Base-by-base conservation (phyloP, 202 grass and related monocot species). In the Digitaria exilis region DNA sequence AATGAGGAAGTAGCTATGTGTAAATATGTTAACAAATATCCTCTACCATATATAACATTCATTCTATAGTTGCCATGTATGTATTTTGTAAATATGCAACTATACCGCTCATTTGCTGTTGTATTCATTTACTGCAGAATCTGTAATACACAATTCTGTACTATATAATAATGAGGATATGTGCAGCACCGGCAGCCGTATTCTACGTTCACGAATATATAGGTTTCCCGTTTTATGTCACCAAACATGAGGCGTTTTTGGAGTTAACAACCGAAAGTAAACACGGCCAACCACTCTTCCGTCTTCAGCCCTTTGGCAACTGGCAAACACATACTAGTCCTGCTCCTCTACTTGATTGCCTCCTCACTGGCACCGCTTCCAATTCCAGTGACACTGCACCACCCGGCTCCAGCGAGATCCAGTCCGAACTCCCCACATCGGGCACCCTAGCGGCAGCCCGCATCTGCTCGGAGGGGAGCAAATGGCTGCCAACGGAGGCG, bases 351-450 rank as follows among this genome's bases (percentile, higher is more conserved):
- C 59, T 80, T 28, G 35, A 31, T 42, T 74, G 77, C 28, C 48
- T 44, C 50, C 68, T 72, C 66, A 5, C 55, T 62, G 80, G 54
- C 68, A 34, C 14, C 68, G 75, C 83, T 70, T 42, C 74, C 73
- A 34, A 67, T 73, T 80, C 49, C 30, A 51, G 78, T 32, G 78
- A 81, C 85, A 42, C 85, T 51, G 51, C 78, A 42, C 51, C 84
- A 30, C 17, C 85, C 50, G 78, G 72, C 62, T 58, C 62, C 71
- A 14, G 77, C 71, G 85, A 87, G 85, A 87, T 87, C 78, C 85
- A 76, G 61, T 69, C 25, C 30, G 50, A 24, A 34, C 25, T 35
- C 46, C 34, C 13, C 71, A 12, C 55, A 32, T 63, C 43, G 17
- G 37, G 49, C 32, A 8, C 51, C 31, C n/a, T 17, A 62, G 66